A percentile compares a stretch with the other conserved stretches of the same genome.
Conservation (phyloP, 352 stramenopile species). For the Pythium apleroticum region DNA sequence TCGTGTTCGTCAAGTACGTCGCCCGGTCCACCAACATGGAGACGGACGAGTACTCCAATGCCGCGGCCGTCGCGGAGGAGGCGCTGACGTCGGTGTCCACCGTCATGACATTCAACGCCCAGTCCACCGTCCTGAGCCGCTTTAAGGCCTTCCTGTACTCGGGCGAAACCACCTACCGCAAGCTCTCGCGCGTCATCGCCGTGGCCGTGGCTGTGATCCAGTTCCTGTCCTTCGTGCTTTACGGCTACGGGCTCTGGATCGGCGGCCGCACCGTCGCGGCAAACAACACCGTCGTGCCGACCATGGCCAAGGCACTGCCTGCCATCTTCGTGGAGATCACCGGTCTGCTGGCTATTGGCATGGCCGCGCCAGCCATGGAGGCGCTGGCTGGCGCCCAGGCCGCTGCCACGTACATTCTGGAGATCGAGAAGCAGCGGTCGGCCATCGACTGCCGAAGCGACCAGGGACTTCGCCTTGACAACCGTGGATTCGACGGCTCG, state of each 20-base stretch:
- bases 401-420: conserved; percentile 25
- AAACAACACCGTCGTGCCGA: conserved; percentile 21
- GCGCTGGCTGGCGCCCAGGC: conserved; percentile 22
- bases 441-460: conserved; percentile 23
- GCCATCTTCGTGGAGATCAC: conserved; percentile 30
- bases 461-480: conserved; percentile 12
- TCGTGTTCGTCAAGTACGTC: conserved; percentile 27
- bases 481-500: conserved; percentile 12
- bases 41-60: conserved; percentile 39
- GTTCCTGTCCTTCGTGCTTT: conserved; percentile 30
- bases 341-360: conserved; percentile 24
- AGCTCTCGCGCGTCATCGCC: conserved; percentile 22
- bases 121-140: conserved; percentile 16
- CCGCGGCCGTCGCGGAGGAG: conserved; percentile 43
- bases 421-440: conserved; percentile 28
- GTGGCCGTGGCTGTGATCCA: conserved; percentile 26
- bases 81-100: conserved; percentile 42
- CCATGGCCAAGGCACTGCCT: conserved; percentile 25
- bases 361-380: conserved; percentile 26
- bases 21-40: conserved; percentile 29
- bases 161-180: conserved; percentile 22
- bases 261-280: conserved; percentile 24
- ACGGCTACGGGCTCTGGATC: conserved; percentile 28
- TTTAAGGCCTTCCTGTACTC: conserved; percentile 25
- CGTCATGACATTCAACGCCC: conserved; percentile 37